Evolutionary conservation across 2,329 filamentous ascomycete genomes (phyloP).

Genomic region (Magnaporthiopsis rhizophila): DNA sequence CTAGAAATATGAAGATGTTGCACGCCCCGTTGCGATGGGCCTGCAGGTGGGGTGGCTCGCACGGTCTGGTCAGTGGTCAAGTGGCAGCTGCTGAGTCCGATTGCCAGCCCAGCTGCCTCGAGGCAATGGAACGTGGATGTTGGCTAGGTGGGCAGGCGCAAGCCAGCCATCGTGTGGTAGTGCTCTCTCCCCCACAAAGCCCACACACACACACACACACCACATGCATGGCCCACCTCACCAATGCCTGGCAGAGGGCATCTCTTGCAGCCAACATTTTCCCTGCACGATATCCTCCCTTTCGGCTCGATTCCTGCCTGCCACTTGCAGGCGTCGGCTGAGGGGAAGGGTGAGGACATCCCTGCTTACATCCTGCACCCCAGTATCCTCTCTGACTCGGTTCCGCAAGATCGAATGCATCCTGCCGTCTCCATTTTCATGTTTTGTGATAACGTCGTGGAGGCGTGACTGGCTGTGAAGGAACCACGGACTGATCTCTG

Average conservation of each 20-base stretch:
- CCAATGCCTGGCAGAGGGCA: background rate
- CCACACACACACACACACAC: background rate
- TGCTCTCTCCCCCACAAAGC: background rate
- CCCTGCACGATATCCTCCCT: background rate
- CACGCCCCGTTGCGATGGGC: background rate
- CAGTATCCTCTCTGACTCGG: background rate
- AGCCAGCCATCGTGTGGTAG: background rate
- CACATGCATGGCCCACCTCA: background rate
- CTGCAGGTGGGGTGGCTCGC: background rate
- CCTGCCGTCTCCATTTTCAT: background rate
- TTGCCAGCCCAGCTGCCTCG: background rate
- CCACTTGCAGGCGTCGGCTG: background rate
- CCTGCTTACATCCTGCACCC: background rate
- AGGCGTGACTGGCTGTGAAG: background rate
- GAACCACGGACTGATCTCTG: background rate
- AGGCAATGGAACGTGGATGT: background rate
- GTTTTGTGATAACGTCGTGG: background rate
- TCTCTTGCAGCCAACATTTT: background rate
- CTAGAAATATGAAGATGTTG: background rate
- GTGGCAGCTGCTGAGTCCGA: background rate
- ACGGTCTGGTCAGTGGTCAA: background rate
- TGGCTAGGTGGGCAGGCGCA: background rate
- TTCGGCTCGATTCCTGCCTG: background rate
- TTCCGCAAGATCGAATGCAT: background rate
- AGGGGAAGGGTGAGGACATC: background rate